phyloP scores from a whole-genome alignment of 345 rosid species.

The Euphorbia tirucalli region DNA sequence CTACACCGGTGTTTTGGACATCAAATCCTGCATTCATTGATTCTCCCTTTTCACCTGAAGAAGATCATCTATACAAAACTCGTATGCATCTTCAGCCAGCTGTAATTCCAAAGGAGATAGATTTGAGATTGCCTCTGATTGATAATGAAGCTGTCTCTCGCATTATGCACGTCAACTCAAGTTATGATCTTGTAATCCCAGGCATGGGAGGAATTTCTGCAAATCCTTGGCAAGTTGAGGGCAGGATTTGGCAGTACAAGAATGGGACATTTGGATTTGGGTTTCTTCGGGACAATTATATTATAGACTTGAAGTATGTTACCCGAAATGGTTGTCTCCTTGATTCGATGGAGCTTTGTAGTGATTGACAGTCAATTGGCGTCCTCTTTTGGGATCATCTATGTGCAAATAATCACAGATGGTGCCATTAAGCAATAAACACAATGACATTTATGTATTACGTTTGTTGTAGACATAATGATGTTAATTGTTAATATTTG shows the following conservation, averaged over 20 bases:
- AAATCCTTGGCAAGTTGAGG: slow-evolving; percentile 48
- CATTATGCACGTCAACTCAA: slow-evolving; percentile 59
- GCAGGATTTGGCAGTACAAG: slow-evolving; percentile 78
- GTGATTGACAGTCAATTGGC: slow-evolving; percentile 19
- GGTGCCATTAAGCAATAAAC: slow-evolving; percentile 4
- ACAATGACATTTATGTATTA: slow-evolving; percentile 8
- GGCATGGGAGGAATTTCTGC: slow-evolving; percentile 33
- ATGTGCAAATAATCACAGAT: background rate
- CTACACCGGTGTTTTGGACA: slow-evolving; percentile 73
- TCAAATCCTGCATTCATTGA: slow-evolving; percentile 39
- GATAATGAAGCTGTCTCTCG: slow-evolving; percentile 44
- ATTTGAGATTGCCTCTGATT: slow-evolving; percentile 7
- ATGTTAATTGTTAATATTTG: background rate
- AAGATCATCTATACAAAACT: slow-evolving; percentile 47
- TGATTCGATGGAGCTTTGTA: slow-evolving; percentile 31
- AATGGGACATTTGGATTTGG: slow-evolving; percentile 82
- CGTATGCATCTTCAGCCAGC: slow-evolving; percentile 47
- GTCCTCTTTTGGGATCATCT: background rate
- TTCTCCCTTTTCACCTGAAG: slow-evolving; percentile 55
- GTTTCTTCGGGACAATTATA: slow-evolving; percentile 60
- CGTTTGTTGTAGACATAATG: background rate
- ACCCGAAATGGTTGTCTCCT: slow-evolving; percentile 57
- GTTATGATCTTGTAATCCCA: slow-evolving; percentile 49
- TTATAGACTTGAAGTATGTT: slow-evolving; percentile 64
- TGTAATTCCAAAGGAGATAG: slow-evolving; percentile 20